Evolutionary conservation across 2,329 filamentous ascomycete genomes (phyloP).

Genomic region (Verticillium alfalfae): DNA sequence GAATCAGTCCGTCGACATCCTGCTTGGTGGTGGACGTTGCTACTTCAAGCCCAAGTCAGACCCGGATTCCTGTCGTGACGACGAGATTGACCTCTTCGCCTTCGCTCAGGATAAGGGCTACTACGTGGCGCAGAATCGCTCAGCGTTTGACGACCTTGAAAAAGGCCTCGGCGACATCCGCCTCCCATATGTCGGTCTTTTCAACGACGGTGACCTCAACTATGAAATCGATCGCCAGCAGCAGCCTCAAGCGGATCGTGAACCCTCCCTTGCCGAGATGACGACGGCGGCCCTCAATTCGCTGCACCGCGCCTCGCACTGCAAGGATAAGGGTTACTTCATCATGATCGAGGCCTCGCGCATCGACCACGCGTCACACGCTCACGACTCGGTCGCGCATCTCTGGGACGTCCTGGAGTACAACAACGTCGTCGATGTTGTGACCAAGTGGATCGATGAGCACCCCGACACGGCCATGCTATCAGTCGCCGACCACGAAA

Average conservation of each 20-base stretch:
- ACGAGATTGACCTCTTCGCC: constrained; percentile 25
- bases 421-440: constrained; percentile 24
- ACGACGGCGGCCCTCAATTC: constrained; percentile 24
- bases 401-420: constrained; percentile 34
- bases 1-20: constrained; percentile 25
- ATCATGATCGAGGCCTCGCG: constrained; percentile 27
- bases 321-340: constrained; percentile 18
- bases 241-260: not conserved
- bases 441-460: constrained; percentile 28
- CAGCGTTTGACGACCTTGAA: constrained; percentile 21
- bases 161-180: constrained; percentile 14
- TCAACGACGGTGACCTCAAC: constrained; percentile 24
- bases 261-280: constrained; percentile 14
- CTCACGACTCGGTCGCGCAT: constrained; percentile 47
- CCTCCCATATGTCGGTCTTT: constrained; percentile 29
- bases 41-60: constrained; percentile 28
- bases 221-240: constrained; percentile 24
- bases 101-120: constrained; percentile 24
- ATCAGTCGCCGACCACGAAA: constrained; percentile 30
- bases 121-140: constrained; percentile 24
- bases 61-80: constrained; percentile 25
- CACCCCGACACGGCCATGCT: constrained; percentile 28
- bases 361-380: constrained; percentile 32
- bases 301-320: constrained; percentile 22
- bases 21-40: constrained; percentile 29